Evolutionary conservation across 2,329 filamentous ascomycete species (phyloP), one percentile per base, ranked within the genome.

Genomic region (Trichoderma sp.): DNA sequence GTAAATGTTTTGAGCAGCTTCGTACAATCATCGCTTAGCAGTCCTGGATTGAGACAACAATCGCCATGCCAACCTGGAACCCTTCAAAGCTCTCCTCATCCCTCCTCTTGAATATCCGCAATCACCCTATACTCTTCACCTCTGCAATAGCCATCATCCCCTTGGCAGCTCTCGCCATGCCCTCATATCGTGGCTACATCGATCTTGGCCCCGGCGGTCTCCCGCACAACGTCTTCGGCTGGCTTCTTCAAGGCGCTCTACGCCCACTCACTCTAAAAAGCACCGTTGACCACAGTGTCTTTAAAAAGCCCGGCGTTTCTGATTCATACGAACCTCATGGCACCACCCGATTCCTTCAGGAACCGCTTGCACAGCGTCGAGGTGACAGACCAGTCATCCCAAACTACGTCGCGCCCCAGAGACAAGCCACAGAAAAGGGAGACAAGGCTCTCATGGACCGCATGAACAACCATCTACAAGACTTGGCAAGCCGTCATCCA

Each of bases 161-260:
- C 13, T 9, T 72, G 23, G 39, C n/a, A 3, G 73, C 76, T 6
- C 77, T 79, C 67, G 74, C 76, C 23, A 62, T 75, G 58, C 69
- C 73, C 47, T 79, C 77, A 75, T 86, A 86, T 77, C 77, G 74
- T 4, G 78, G 77, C 62, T 86, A 78, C 75, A 78, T 83, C 17
- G 80, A 81, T 1, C 79, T 86, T 36, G 84, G 84, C 15, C 80
- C 78, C 4, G 84, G 84, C 71, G 84, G 84, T 17, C 71, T 84
- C 0, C 83, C 84, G 0, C 78, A 84, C 74, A 84, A 84, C 70
- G 32, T 81, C 32, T 36, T 77, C 23, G 84, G 84, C 36, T 86
- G 82, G 81, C 76, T 83, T 0, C 23, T 80, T 3, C 82, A 84
- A 73, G 73, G 77, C 9, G 15, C 74, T 6, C 66, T 81, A n/a